These are phyloP conservation scores for Purpureocillium takamizusanense DNA, from an alignment of 2,329 filamentous ascomycete species.

Conservation along the genomic window DNA sequence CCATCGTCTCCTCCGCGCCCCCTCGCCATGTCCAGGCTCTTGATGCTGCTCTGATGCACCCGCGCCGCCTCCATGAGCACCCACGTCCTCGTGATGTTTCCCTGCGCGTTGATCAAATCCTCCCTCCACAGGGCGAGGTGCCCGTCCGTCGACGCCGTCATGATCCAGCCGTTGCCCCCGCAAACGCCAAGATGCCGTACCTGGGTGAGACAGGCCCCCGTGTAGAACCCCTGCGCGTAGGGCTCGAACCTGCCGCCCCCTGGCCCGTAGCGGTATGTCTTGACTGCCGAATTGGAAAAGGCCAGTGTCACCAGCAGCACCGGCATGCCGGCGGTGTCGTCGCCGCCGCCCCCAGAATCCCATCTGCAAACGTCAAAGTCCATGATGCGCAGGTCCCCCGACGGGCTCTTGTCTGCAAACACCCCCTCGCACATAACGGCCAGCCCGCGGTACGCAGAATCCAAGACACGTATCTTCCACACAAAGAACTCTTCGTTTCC, in stretches of 20 bases:
- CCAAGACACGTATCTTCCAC: constrained; percentile 58
- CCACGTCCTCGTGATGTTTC: constrained; percentile 11
- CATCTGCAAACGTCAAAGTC: constrained; percentile 53
- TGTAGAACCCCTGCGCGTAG: constrained; percentile 50
- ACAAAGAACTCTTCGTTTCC: constrained; percentile 85
- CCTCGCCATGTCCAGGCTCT: constrained; percentile 43
- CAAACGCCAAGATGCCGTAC: constrained; percentile 30
- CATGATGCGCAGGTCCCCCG: constrained; percentile 69
- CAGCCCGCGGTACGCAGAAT: constrained; percentile 38
- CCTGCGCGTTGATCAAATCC: constrained; percentile 1
- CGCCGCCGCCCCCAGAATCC: constrained; percentile 6
- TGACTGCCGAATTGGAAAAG: constrained; percentile 76
- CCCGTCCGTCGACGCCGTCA: constrained; percentile 78
- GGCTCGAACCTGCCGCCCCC: constrained; percentile 35
- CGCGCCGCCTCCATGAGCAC: constrained; percentile 23
- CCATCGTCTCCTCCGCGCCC: constrained; percentile 19
- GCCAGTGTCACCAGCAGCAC: constrained; percentile 62
- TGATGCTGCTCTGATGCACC: constrained; percentile 77
- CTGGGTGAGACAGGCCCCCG: constrained; percentile 69
- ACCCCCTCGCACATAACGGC: constrained; percentile 49
- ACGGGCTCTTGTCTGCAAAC: constrained; percentile 38
- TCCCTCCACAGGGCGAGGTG: constrained; percentile 37
- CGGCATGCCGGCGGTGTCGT: constrained; percentile 20
- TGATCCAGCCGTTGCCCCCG: constrained; percentile 26
- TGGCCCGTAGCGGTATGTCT: constrained; percentile 43